phyloP scores from a whole-genome alignment of 371 early-diverging fungal genomes.

The Syncephalastrum monosporum region DNA sequence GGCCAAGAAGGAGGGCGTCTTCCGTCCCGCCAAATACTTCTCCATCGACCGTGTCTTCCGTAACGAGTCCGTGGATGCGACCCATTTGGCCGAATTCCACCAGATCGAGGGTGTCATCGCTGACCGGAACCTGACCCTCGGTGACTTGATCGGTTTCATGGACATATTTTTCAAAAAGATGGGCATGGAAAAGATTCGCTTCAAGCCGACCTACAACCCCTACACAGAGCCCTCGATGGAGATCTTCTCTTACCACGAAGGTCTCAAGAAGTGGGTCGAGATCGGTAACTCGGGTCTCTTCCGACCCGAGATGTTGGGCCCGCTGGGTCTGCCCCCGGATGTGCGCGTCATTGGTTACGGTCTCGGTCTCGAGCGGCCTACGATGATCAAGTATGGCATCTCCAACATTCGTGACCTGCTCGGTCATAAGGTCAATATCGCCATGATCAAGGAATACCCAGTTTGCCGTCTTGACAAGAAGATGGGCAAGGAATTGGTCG shows the following conservation, averaged over 20 bases:
- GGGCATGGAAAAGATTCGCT: conserved; percentile 94
- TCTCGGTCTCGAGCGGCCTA: conserved; percentile 98
- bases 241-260: conserved; percentile 98
- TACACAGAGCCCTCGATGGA: conserved; percentile 99
- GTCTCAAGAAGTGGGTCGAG: conserved; percentile 97
- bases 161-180: conserved; percentile 98
- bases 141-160: conserved; percentile 98
- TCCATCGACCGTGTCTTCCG: conserved; percentile 99
- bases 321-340: conserved; percentile 96
- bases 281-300: conserved; percentile 99
- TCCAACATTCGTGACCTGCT: conserved; percentile 98
- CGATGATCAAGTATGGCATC: conserved; percentile 99
- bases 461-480: conserved; percentile 84
- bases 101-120: conserved; percentile 99
- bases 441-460: conserved; percentile 92
- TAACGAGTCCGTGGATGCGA: conserved; percentile 99
- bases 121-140: conserved; percentile 94
- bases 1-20: conserved; percentile 58
- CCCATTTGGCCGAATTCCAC: conserved; percentile 99
- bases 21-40: conserved; percentile 97
- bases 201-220: conserved; percentile 99
- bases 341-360: conserved; percentile 99
- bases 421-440: conserved; percentile 98
- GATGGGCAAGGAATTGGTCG: conserved; percentile 69
- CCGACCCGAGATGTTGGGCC: conserved; percentile 99